These are phyloP conservation scores for Ceratocystis cubensis DNA, from an alignment of 2,329 filamentous ascomycete genomes.

Conservation along the genomic window DNA sequence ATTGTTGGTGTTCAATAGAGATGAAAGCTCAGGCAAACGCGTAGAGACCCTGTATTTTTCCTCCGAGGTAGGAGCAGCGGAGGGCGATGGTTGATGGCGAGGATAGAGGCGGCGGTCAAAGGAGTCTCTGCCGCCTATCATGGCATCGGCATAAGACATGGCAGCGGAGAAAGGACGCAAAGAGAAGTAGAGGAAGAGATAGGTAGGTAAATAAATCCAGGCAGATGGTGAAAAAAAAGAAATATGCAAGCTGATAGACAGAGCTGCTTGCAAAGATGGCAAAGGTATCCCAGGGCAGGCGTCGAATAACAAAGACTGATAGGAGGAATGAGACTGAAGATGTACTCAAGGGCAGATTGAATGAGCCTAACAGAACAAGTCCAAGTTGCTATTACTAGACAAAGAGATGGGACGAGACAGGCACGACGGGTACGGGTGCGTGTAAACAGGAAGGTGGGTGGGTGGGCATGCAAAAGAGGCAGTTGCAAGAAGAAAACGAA, in stretches of 20 bases:
- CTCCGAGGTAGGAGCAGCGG: background rate
- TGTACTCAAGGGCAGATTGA: background rate
- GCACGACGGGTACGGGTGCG: background rate
- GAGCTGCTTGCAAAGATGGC: too few relatives aligned
- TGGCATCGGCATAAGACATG: slow-evolving; percentile 2
- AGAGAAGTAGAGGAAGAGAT: background rate
- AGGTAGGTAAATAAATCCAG: background rate
- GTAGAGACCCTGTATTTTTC: background rate
- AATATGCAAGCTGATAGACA: too few relatives aligned
- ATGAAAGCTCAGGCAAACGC: slow-evolving; percentile 7
- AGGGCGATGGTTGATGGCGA: background rate
- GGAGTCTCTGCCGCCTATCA: background rate
- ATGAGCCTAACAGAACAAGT: background rate
- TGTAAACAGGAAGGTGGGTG: background rate
- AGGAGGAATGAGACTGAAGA: background rate
- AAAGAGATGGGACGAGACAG: background rate
- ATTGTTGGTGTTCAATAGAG: background rate
- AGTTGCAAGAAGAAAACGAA: background rate
- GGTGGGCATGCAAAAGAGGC: background rate
- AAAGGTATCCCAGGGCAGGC: too few relatives aligned
- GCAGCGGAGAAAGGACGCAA: background rate
- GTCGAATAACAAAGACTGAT: background rate
- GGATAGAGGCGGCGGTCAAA: background rate
- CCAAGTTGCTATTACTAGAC: background rate
- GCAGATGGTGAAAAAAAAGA: background rate